These are phyloP conservation scores for Suhomyces chickasaworum DNA, from an alignment of 1,139 yeast species.

Conservation along the genomic window DNA sequence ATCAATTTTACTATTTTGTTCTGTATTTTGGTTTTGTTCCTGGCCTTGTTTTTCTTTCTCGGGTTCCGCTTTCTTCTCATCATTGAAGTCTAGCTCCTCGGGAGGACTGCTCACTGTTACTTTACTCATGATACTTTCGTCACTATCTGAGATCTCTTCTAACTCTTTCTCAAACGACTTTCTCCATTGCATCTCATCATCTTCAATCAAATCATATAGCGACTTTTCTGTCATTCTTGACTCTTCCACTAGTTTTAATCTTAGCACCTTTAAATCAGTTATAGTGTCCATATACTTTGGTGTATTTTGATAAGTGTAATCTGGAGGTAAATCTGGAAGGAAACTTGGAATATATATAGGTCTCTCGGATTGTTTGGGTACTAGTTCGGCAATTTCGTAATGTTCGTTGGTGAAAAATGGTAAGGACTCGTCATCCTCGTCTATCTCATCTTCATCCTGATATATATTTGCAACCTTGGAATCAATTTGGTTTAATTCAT, in stretches of 20 bases:
- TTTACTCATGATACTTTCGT: conserved; percentile 29
- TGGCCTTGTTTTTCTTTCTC: neutral
- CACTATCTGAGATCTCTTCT: conserved; percentile 19
- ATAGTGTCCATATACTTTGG: conserved; percentile 63
- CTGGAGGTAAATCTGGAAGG: conserved; percentile 90
- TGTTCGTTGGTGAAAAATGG: conserved; percentile 50
- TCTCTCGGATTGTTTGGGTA: conserved; percentile 53
- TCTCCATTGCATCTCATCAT: conserved; percentile 41
- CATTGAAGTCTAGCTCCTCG: conserved; percentile 12
- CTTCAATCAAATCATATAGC: conserved; percentile 56
- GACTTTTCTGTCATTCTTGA: conserved; percentile 81
- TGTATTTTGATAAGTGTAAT: conserved; percentile 82
- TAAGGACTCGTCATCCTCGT: conserved; percentile 27
- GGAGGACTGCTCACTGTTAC: conserved; percentile 16
- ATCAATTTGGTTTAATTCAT: conserved; percentile 7
- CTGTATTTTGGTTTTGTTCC: neutral
- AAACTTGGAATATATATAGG: conserved; percentile 68
- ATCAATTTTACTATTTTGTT: neutral
- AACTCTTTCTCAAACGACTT: conserved; percentile 30
- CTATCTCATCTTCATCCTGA: conserved; percentile 7
- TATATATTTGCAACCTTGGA: conserved; percentile 4
- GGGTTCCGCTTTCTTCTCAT: neutral
- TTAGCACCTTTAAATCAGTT: conserved; percentile 71
- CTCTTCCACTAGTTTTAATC: conserved; percentile 75
- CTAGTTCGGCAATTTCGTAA: conserved; percentile 52